Conservation (phyloP, 805 yeast species). For the Candida arabinofermentans region DNA sequence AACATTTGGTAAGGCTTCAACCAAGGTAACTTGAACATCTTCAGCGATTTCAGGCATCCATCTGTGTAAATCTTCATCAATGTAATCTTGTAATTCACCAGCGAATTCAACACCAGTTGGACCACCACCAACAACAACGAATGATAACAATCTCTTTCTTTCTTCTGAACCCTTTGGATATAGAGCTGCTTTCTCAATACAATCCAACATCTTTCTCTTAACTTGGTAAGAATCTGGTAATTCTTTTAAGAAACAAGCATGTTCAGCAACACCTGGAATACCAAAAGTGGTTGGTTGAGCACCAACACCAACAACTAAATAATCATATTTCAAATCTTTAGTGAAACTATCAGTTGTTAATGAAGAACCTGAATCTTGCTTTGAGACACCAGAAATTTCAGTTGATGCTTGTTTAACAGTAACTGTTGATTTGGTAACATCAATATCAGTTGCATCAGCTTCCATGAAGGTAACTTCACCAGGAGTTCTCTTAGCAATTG, state of each 20-base stretch:
- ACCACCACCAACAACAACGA: slow-evolving; percentile 56
- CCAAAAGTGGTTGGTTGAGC: slow-evolving; percentile 56
- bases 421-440: slow-evolving; percentile 39
- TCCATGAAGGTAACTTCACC: slow-evolving; percentile 52
- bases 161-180: slow-evolving; percentile 49
- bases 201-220: slow-evolving; percentile 45
- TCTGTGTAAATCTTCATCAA: slow-evolving; percentile 49
- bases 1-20: slow-evolving; percentile 52
- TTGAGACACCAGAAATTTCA: slow-evolving; percentile 44
- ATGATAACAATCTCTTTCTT: slow-evolving; percentile 47
- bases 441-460: slow-evolving; percentile 53
- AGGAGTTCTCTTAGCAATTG: slow-evolving; percentile 45
- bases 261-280: slow-evolving; percentile 54
- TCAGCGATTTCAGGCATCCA: slow-evolving; percentile 53
- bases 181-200: slow-evolving; percentile 50
- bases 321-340: slow-evolving; percentile 35
- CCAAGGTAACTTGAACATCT: slow-evolving; percentile 45
- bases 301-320: slow-evolving; percentile 53
- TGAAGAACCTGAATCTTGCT: slow-evolving; percentile 39
- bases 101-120: slow-evolving; percentile 59
- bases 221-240: slow-evolving; percentile 46
- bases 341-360: slow-evolving; percentile 39
- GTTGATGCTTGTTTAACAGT: slow-evolving; percentile 46
- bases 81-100: slow-evolving; percentile 53
- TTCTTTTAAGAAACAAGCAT: slow-evolving; percentile 50